Evolutionary conservation across 306 rosid genomes (phyloP).

Genomic region (Acacia confusa): DNA sequence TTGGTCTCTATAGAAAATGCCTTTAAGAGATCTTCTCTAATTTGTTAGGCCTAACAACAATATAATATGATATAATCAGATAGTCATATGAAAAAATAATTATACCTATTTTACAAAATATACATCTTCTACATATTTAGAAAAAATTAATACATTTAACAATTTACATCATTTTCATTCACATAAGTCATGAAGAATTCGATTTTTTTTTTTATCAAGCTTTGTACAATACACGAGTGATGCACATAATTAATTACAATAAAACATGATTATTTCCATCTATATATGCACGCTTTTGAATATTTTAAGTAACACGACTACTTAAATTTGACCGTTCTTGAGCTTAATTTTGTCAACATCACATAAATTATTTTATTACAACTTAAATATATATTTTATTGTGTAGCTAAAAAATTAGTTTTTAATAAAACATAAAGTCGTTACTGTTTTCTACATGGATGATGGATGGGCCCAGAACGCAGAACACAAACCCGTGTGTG

Average conservation of each 20-base stretch:
- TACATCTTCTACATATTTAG: no score
- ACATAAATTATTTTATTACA: neutral
- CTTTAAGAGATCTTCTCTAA: no score
- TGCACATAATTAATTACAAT: neutral
- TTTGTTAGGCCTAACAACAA: no score
- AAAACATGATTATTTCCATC: no score
- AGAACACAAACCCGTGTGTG: neutral
- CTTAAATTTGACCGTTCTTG: no score
- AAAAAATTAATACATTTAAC: no score
- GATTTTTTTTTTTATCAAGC: neutral
- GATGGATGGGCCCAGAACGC: slow-evolving; percentile 14
- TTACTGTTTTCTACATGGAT: neutral
- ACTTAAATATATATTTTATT: neutral
- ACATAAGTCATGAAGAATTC: no score
- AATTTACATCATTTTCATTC: no score
- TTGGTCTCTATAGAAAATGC: no score
- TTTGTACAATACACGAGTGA: neutral
- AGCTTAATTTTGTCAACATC: neutral
- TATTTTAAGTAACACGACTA: neutral
- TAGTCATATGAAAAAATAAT: no score
- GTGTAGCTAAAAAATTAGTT: neutral
- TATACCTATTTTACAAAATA: no score
- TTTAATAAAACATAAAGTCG: neutral
- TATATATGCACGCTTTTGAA: neutral
- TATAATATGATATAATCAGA: no score